These are phyloP conservation scores for Melampsora larici-populina DNA, from an alignment of 1,284 basidiomycete genomes.

Conservation along the genomic window DNA sequence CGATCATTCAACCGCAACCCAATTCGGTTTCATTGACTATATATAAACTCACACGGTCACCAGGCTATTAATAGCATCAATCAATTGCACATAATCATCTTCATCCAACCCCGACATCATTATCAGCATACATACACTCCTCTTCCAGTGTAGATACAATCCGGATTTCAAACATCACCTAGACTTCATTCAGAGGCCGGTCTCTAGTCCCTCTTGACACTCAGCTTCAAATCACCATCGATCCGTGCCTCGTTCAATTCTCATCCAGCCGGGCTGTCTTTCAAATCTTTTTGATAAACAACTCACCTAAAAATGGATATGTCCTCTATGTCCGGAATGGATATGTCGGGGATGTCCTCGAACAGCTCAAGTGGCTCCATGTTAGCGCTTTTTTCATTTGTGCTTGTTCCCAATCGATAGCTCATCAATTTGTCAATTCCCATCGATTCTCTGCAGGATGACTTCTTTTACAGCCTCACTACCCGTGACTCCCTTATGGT, in stretches of 20 bases:
- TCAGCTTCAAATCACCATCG: background rate
- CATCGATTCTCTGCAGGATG: slow-evolving; percentile 6
- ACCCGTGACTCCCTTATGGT: slow-evolving; percentile 34
- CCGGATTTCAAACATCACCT: background rate
- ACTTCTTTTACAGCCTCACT: slow-evolving; percentile 17
- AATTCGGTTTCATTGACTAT: too few species aligned
- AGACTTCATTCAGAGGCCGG: background rate
- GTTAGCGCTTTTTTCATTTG: background rate
- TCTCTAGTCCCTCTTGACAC: background rate
- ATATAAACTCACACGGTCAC: too few species aligned
- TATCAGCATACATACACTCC: too few species aligned
- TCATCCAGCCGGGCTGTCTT: background rate
- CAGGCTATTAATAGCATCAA: too few species aligned
- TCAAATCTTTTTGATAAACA: background rate
- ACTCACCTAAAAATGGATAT: background rate
- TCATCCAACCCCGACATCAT: too few species aligned
- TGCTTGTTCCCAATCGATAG: too few species aligned
- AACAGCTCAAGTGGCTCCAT: background rate
- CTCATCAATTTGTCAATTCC: too few species aligned
- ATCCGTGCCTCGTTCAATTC: background rate
- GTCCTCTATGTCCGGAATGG: background rate
- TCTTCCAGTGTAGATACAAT: background rate
- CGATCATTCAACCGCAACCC: too few species aligned
- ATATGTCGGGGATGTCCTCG: background rate
- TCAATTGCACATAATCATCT: too few species aligned